A percentile compares a stretch with the other conserved stretches of the same genome.
These are phyloP conservation scores for Suillus plorans DNA, from an alignment of 768 basidiomycete genomes.

Conservation along the genomic window DNA sequence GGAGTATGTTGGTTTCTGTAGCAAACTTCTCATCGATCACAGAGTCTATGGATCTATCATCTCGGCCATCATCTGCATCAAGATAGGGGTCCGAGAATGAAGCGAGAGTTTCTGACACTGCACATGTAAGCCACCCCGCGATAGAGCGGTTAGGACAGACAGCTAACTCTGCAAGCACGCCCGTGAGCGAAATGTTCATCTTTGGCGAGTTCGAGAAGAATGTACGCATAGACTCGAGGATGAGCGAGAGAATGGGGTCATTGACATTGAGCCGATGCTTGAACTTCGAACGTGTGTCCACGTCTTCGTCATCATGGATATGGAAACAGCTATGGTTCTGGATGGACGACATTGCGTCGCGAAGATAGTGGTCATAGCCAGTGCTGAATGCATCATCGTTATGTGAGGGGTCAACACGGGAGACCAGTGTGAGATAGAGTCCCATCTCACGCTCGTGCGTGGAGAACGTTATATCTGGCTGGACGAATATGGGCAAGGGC, in stretches of 20 bases:
- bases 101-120: constrained; percentile 36
- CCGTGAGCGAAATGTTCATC: constrained; percentile 86
- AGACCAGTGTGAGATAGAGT: constrained; percentile 75
- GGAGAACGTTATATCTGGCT: constrained; percentile 73
- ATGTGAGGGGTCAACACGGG: constrained; percentile 73
- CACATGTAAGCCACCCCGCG: constrained; percentile 86
- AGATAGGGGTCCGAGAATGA: constrained; percentile 2
- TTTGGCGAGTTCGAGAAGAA: constrained; percentile 89
- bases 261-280: constrained; percentile 80
- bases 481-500: constrained; percentile 43
- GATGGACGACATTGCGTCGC: constrained; percentile 69
- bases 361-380: constrained; percentile 80
- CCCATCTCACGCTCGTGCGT: constrained; percentile 85
- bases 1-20: constrained; percentile 55
- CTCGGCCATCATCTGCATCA: constrained; percentile 51
- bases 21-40: constrained; percentile 64
- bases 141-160: constrained; percentile 85
- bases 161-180: constrained; percentile 75
- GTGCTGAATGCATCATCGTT: constrained; percentile 76
- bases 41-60: constrained; percentile 83
- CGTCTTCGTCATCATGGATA: constrained; percentile 41
- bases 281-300: constrained; percentile 37
- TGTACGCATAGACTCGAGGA: constrained; percentile 68
- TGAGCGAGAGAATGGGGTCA: constrained; percentile 68
- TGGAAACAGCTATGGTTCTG: constrained; percentile 64